Evolutionary conservation across 208 protist species (phyloP).

Genomic region (Phytomonas sp.): DNA sequence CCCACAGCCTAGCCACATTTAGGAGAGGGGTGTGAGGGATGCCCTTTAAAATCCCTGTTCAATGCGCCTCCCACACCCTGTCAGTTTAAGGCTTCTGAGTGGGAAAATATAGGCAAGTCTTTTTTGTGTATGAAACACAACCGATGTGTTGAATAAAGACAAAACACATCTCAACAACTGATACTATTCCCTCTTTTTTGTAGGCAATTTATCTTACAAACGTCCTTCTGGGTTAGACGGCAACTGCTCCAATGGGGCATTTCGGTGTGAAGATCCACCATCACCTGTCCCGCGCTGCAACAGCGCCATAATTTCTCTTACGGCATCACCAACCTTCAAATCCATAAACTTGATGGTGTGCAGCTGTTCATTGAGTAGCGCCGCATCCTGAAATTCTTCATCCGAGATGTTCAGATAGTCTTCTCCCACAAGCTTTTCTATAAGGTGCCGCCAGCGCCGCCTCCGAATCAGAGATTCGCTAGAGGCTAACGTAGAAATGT

Average conservation of each 20-base stretch:
- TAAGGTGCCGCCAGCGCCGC: conserved; percentile 64
- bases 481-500: conserved; percentile 38
- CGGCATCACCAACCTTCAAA: conserved; percentile 75
- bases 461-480: conserved; percentile 34
- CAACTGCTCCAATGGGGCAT: conserved; percentile 41
- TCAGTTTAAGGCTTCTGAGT: background rate
- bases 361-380: conserved; percentile 63
- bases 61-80: background rate
- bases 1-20: background rate
- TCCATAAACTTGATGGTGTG: conserved; percentile 86
- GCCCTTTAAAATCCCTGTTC: too few species aligned
- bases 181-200: background rate
- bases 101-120: background rate
- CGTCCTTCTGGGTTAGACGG: conserved; percentile 72
- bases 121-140: conserved; percentile 5
- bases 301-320: conserved; percentile 65
- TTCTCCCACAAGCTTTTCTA: conserved; percentile 70
- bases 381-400: conserved; percentile 46
- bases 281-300: conserved; percentile 40
- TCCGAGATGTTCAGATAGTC: conserved; percentile 57
- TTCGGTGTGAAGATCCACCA: conserved; percentile 38
- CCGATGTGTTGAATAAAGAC: background rate
- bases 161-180: background rate
- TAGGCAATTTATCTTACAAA: conserved; percentile 19
- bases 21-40: background rate